phyloP scores from a whole-genome alignment of 371 early-diverging fungal species.

The Capillidium heterosporum region DNA sequence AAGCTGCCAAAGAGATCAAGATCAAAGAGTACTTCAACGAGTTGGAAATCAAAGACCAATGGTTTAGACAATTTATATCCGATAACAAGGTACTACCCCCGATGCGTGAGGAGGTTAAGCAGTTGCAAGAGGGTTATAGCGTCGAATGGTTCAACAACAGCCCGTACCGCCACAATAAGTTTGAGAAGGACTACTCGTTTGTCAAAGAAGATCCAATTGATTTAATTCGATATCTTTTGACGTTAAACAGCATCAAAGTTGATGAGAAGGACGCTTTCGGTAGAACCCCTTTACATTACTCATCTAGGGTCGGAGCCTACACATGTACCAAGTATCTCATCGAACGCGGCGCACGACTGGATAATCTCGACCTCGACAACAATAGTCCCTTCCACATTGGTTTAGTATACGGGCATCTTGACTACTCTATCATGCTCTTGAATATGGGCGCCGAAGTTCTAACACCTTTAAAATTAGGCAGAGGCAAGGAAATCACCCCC shows the following conservation, averaged over 20 bases:
- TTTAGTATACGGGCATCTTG: constrained; percentile 23
- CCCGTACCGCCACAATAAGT: background rate
- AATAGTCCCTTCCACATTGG: constrained; percentile 28
- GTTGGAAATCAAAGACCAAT: background rate
- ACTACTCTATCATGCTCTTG: constrained; percentile 30
- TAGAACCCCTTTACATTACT: constrained; percentile 37
- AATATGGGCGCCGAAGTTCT: constrained; percentile 19
- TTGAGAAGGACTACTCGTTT: constrained; percentile 3
- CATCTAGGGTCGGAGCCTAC: constrained; percentile 31
- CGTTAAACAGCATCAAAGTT: constrained; percentile 8
- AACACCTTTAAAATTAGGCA: constrained; percentile 13
- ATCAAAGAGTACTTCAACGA: constrained; percentile 4
- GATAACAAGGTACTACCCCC: background rate
- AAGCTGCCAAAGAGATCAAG: constrained; percentile 4
- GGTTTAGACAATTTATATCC: background rate
- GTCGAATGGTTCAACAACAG: background rate
- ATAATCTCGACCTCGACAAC: constrained; percentile 23
- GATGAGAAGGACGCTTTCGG: constrained; percentile 6
- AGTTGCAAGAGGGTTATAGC: background rate
- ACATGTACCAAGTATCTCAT: constrained; percentile 26
- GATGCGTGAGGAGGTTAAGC: background rate
- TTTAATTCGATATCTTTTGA: constrained; percentile 21
- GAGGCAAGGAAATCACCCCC: constrained; percentile 13
- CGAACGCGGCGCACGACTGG: constrained; percentile 14
- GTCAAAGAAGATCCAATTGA: constrained; percentile 32